A percentile compares a stretch with the other conserved stretches of the same genome.
phyloP scores from a whole-genome alignment of 2,329 filamentous ascomycete species.

The Microdochium paspali region DNA sequence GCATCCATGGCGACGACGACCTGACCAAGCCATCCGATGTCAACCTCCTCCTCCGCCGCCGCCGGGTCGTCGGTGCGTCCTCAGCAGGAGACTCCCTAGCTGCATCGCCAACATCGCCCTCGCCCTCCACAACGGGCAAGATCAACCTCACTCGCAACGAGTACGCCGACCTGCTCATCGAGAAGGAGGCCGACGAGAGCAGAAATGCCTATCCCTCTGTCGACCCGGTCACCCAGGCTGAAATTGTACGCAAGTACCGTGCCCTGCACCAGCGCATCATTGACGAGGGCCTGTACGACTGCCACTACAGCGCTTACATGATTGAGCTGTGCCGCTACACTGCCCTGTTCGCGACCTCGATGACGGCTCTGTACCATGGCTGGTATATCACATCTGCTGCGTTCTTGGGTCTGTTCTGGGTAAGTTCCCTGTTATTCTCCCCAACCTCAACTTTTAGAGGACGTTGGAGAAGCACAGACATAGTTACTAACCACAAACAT shows the following conservation, averaged over 20 bases:
- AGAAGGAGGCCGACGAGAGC: constrained; percentile 24
- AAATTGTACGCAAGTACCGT: constrained; percentile 46
- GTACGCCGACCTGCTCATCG: constrained; percentile 25
- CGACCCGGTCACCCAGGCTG: constrained; percentile 41
- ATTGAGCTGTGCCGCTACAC: constrained; percentile 48
- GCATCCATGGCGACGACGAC: constrained; percentile 1
- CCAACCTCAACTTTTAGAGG: constrained; percentile 5
- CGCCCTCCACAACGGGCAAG: background rate
- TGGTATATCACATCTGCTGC: constrained; percentile 50
- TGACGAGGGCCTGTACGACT: constrained; percentile 48
- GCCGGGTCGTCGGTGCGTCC: background rate
- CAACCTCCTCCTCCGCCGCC: constrained; percentile 1
- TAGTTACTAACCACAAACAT: too few relatives aligned
- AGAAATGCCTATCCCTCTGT: constrained; percentile 38
- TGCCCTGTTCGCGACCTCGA: constrained; percentile 37
- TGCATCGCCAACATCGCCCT: constrained; percentile 1
- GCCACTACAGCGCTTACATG: constrained; percentile 46
- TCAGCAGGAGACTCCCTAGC: background rate
- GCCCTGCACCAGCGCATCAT: constrained; percentile 43
- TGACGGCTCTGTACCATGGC: constrained; percentile 30
- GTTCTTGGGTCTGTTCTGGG: constrained; percentile 55
- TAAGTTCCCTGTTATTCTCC: constrained; percentile 16
- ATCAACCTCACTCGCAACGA: constrained; percentile 10
- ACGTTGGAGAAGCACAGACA: too few relatives aligned
- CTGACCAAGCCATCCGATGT: background rate